These are phyloP conservation scores for Phytophthora gonapodyides DNA, from an alignment of 352 stramenopile genomes.

Conservation along the genomic window DNA sequence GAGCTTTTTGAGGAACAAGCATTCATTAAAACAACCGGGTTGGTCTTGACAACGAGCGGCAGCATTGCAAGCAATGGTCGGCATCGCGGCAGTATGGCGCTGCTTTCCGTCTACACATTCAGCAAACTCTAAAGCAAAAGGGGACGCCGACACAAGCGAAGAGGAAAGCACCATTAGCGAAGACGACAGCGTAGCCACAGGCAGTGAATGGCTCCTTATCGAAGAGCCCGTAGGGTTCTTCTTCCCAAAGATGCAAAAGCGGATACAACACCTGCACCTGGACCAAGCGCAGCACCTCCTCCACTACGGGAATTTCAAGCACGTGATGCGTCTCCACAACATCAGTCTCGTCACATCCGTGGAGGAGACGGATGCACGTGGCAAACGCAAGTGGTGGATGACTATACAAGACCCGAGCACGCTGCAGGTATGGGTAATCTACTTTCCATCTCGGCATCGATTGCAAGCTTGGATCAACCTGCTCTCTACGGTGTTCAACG, in stretches of 20 bases:
- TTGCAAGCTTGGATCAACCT: constrained; percentile 51
- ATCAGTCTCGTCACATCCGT: constrained; percentile 66
- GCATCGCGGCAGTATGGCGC: constrained; percentile 11
- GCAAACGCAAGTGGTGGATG: constrained; percentile 62
- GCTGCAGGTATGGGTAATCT: constrained; percentile 67
- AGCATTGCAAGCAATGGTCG: constrained; percentile 16
- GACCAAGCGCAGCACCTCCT: constrained; percentile 65
- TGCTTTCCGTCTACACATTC: constrained; percentile 6
- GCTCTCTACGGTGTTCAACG: constrained; percentile 41
- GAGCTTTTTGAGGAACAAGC: constrained; percentile 19
- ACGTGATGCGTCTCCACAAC: constrained; percentile 57
- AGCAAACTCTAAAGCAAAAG: constrained; percentile 14
- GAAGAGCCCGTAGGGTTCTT: constrained; percentile 62
- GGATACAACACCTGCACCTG: constrained; percentile 51
- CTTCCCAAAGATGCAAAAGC: constrained; percentile 45
- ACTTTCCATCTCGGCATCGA: constrained; percentile 51
- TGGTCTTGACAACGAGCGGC: background rate
- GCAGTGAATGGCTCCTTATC: constrained; percentile 61
- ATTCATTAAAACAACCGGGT: constrained; percentile 12
- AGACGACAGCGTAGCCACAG: constrained; percentile 15
- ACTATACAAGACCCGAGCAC: constrained; percentile 56
- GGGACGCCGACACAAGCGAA: constrained; percentile 25
- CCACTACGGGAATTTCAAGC: constrained; percentile 58
- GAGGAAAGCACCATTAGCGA: constrained; percentile 29
- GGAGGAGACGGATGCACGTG: constrained; percentile 43